Evolutionary conservation across 805 yeast species (phyloP).

Genomic region (Jamesozyma spencerorum): DNA sequence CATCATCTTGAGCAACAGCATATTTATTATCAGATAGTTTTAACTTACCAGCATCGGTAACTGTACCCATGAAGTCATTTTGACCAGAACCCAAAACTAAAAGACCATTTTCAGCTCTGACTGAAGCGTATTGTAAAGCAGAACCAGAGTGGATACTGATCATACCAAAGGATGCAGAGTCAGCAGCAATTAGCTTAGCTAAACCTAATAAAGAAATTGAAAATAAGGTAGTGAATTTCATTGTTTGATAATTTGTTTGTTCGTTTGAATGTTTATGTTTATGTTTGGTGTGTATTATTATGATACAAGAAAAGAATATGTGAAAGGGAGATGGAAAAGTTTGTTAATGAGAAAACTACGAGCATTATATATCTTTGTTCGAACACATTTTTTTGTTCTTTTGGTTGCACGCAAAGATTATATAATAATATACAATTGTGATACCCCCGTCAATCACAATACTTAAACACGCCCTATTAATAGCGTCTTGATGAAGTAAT

Average conservation of each 20-base stretch:
- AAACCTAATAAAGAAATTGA: slow-evolving; percentile 22
- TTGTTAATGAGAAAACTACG: not conserved
- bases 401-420: too few species aligned
- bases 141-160: slow-evolving; percentile 32
- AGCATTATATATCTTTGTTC: not conserved
- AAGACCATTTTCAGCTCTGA: slow-evolving; percentile 9
- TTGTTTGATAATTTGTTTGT: not conserved
- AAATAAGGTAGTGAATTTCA: slow-evolving; percentile 9
- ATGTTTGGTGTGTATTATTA: not conserved
- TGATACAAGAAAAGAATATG: not conserved
- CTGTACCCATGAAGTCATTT: slow-evolving; percentile 12
- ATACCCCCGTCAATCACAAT: too few species aligned
- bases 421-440: too few species aligned
- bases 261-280: not conserved
- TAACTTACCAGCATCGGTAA: slow-evolving; percentile 29
- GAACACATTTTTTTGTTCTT: too few species aligned
- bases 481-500: too few species aligned
- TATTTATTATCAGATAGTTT: slow-evolving; percentile 22
- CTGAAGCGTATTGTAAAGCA: slow-evolving; percentile 25
- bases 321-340: not conserved
- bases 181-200: slow-evolving; percentile 25
- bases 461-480: too few species aligned
- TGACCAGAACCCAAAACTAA: slow-evolving; percentile 9
- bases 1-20: slow-evolving; percentile 23
- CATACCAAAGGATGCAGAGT: slow-evolving; percentile 31